A percentile compares a stretch with the other conserved stretches of the same genome.
phyloP scores from a whole-genome alignment of 2,329 filamentous ascomycete species.

The Talaromyces sp. region DNA sequence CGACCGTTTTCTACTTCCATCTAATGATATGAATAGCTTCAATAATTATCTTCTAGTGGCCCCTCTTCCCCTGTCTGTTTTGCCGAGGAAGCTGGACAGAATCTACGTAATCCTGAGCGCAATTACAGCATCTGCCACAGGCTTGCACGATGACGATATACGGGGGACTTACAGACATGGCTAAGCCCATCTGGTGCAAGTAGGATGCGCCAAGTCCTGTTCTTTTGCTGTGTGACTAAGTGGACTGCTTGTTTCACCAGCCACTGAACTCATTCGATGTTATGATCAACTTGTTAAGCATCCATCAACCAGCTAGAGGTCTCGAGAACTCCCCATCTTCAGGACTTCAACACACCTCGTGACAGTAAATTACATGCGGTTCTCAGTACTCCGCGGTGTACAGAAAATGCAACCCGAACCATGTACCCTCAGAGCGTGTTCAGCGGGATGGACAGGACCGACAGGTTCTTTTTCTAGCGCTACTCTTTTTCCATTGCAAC shows the following conservation, averaged over 20 bases:
- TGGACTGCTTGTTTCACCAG: neutral
- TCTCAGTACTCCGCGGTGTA: neutral
- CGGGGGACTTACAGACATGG: neutral
- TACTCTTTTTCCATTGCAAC: neutral
- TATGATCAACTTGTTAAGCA: neutral
- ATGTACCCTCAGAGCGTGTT: neutral
- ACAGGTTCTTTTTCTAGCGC: neutral
- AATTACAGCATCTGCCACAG: neutral
- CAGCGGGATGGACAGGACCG: neutral
- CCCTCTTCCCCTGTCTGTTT: neutral
- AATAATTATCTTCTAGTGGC: neutral
- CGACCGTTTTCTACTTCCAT: neutral
- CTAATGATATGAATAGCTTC: conserved; percentile 5
- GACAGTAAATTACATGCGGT: neutral
- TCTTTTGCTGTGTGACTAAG: neutral
- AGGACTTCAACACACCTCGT: neutral
- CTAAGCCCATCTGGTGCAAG: neutral
- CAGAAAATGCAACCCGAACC: neutral
- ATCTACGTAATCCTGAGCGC: neutral
- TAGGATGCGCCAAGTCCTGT: neutral
- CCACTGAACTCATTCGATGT: conserved; percentile 6
- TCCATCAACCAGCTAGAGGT: neutral
- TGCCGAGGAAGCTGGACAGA: neutral
- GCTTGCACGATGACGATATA: conserved; percentile 1
- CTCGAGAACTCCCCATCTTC: neutral